Evolutionary conservation across 306 rosid species (phyloP).

Genomic region (Inga laurina): DNA sequence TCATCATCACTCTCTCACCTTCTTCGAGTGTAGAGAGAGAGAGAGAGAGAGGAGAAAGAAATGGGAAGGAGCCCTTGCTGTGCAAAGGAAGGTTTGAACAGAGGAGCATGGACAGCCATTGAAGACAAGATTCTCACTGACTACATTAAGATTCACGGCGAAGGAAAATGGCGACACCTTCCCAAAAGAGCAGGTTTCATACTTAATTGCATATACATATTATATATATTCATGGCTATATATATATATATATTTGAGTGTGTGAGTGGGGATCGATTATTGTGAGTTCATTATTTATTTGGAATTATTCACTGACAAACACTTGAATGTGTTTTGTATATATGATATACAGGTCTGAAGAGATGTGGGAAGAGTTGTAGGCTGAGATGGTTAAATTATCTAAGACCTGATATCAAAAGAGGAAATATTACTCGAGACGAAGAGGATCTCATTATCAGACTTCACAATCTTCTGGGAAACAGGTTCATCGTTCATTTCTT

Average conservation of each 20-base stretch:
- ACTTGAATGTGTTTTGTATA: too few relatives aligned
- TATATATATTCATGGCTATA: too few relatives aligned
- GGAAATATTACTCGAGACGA: slow-evolving; percentile 37
- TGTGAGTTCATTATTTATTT: neutral
- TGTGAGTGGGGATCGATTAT: too few relatives aligned
- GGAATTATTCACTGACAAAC: neutral
- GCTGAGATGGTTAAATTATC: slow-evolving; percentile 44
- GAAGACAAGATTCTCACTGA: slow-evolving; percentile 50
- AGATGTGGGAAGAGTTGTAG: slow-evolving; percentile 49
- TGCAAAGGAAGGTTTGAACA: slow-evolving; percentile 48
- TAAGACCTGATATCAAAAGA: slow-evolving; percentile 41
- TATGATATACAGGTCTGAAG: slow-evolving; percentile 31
- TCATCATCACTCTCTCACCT: slow-evolving; percentile 14
- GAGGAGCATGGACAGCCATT: slow-evolving; percentile 57
- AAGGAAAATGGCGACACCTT: slow-evolving; percentile 55
- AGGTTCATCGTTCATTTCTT: slow-evolving; percentile 16
- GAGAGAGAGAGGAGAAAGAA: slow-evolving; percentile 13
- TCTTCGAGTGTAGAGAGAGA: slow-evolving; percentile 3
- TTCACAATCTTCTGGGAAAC: slow-evolving; percentile 40
- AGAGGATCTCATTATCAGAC: slow-evolving; percentile 41
- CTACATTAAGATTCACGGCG: slow-evolving; percentile 44
- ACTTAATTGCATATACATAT: neutral
- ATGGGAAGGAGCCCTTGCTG: slow-evolving; percentile 62
- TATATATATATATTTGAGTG: too few relatives aligned
- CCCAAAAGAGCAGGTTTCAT: slow-evolving; percentile 52